Conservation (phyloP, 1,284 basidiomycete genomes). For the Coniophora puteana region DNA sequence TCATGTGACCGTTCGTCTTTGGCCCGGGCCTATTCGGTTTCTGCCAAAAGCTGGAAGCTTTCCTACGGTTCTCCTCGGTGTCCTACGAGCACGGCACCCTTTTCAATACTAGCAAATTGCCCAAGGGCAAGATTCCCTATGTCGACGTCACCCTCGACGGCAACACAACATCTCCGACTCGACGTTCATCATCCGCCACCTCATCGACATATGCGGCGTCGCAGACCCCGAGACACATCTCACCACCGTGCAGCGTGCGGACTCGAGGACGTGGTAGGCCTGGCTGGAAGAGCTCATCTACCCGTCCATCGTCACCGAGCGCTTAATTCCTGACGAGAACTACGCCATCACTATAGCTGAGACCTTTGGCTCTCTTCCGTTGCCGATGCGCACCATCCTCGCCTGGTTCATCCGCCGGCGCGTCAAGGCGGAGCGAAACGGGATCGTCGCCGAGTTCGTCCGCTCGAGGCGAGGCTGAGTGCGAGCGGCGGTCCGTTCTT, state of each 20-base stretch:
- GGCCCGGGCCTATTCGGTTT: background rate
- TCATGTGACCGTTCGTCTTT: background rate
- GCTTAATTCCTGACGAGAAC: conserved; percentile 27
- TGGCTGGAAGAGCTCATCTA: conserved; percentile 17
- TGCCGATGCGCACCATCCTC: conserved; percentile 19
- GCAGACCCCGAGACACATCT: background rate
- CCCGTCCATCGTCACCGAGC: conserved; percentile 22
- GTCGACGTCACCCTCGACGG: conserved; percentile 1
- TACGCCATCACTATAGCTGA: conserved; percentile 14
- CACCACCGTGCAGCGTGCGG: background rate
- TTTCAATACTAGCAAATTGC: background rate
- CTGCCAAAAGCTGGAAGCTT: conserved; percentile 3
- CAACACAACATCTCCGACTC: conserved; percentile 5
- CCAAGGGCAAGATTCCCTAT: conserved; percentile 9
- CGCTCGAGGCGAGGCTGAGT: conserved; percentile 22
- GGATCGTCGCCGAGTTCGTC: conserved; percentile 27
- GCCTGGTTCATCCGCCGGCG: conserved; percentile 20
- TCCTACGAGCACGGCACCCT: background rate
- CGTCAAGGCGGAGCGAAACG: conserved; percentile 16
- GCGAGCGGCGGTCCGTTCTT: conserved; percentile 16
- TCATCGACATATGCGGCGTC: background rate
- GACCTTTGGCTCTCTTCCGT: conserved; percentile 12
- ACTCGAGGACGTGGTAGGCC: background rate
- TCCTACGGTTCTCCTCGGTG: background rate
- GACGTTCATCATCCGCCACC: conserved; percentile 8